These are phyloP conservation scores for Silene noctiflora DNA, from an alignment of 179 eudicot species.

Conservation along the genomic window DNA sequence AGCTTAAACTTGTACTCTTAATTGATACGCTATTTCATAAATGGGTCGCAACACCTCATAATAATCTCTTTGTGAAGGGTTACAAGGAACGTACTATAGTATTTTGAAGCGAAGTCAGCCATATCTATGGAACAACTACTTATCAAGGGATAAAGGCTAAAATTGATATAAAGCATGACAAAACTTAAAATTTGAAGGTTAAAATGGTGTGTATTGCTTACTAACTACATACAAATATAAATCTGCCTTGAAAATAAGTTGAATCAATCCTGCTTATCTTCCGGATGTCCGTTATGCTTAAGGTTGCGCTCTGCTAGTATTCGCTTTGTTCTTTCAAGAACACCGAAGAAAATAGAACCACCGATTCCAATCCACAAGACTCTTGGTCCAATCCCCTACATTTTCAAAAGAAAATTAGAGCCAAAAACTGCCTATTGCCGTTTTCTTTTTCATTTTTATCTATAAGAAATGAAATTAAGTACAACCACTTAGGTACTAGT, in stretches of 20 bases:
- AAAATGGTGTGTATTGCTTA: too few relatives aligned
- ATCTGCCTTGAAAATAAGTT: neutral
- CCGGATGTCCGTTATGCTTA: constrained; percentile 22
- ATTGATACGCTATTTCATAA: neutral
- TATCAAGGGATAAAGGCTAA: neutral
- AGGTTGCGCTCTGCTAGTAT: constrained; percentile 47
- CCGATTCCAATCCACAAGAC: constrained; percentile 95
- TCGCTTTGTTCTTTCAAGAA: constrained; percentile 73
- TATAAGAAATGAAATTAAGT: too few relatives aligned
- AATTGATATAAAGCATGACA: too few relatives aligned
- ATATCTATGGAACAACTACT: neutral
- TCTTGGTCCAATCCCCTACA: constrained; percentile 88
- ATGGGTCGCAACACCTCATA: too few relatives aligned
- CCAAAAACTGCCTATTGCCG: neutral
- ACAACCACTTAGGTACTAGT: too few relatives aligned
- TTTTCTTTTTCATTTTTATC: neutral
- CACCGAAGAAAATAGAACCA: constrained; percentile 89
- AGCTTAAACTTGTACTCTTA: constrained; percentile 1
- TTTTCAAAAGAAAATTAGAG: neutral
- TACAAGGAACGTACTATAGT: too few relatives aligned
- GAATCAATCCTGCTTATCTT: constrained; percentile 40
- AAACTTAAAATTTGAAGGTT: too few relatives aligned
- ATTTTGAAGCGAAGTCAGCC: too few relatives aligned
- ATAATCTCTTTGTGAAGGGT: too few relatives aligned
- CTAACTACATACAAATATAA: neutral